phyloP scores from a whole-genome alignment of 2,329 filamentous ascomycete genomes.

The Truncatella angustata region DNA sequence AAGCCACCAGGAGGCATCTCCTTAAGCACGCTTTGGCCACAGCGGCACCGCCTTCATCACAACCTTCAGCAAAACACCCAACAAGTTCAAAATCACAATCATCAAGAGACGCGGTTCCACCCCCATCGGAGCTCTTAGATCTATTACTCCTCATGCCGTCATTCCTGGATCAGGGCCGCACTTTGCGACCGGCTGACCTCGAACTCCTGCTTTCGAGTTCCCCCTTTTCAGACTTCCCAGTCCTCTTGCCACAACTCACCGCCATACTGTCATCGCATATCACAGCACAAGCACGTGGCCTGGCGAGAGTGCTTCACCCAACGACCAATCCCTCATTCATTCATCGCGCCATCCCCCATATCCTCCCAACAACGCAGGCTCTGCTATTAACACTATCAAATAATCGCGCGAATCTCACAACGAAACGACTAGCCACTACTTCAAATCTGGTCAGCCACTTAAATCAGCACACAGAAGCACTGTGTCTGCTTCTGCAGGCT shows the following conservation, averaged over 20 bases:
- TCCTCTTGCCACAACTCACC: conserved; percentile 46
- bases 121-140: conserved; percentile 48
- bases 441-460: conserved; percentile 38
- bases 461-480: conserved; percentile 33
- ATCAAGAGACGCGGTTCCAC: conserved; percentile 20
- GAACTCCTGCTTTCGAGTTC: conserved; percentile 47
- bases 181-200: conserved; percentile 34
- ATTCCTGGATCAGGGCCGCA: conserved; percentile 37
- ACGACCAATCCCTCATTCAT: conserved; percentile 53
- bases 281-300: conserved; percentile 43
- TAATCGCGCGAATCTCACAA: conserved; percentile 32
- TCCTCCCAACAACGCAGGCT: conserved; percentile 38
- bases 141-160: conserved; percentile 54
- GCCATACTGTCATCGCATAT: conserved; percentile 49
- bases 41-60: conserved; percentile 29
- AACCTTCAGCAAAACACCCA: conserved; percentile 14
- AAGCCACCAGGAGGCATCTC: conserved; percentile 48
- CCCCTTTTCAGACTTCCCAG: conserved; percentile 46
- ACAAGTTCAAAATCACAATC: conserved; percentile 23
- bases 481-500: conserved; percentile 44
- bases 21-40: conserved; percentile 49
- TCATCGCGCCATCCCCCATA: conserved; percentile 54
- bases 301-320: conserved; percentile 48
- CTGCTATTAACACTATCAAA: conserved; percentile 33
- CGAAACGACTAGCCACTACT: conserved; percentile 38